A percentile compares a stretch with the other conserved stretches of the same genome.
phyloP scores from a whole-genome alignment of 148 eudicot species.

The Silene uniflora region DNA sequence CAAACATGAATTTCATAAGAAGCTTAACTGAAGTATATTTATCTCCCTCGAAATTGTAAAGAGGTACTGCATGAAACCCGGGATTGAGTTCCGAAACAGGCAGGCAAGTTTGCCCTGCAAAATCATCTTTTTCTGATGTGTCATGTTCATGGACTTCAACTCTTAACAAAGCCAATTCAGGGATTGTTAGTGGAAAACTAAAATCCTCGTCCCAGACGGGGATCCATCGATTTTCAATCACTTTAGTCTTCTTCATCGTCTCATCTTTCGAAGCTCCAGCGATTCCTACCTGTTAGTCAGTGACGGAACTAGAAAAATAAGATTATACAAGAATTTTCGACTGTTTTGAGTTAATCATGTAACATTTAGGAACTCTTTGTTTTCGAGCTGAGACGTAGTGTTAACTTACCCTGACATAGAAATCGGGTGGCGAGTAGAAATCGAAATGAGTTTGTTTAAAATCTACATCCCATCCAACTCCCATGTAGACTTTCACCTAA shows the following conservation, averaged over 20 bases:
- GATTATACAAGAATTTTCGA: no score
- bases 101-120: conserved; percentile 72
- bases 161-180: conserved; percentile 68
- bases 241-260: conserved; percentile 61
- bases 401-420: neutral
- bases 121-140: conserved; percentile 63
- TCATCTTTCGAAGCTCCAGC: conserved; percentile 65
- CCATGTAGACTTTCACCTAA: conserved; percentile 75
- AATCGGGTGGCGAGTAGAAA: conserved; percentile 49
- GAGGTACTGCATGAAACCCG: conserved; percentile 64
- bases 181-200: conserved; percentile 52
- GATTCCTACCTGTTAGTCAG: conserved; percentile 54
- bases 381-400: neutral
- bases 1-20: conserved; percentile 57
- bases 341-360: no score
- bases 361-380: neutral
- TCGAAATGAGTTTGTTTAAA: conserved; percentile 82
- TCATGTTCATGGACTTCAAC: conserved; percentile 74
- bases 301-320: neutral
- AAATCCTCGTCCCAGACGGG: conserved; percentile 78
- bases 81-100: conserved; percentile 60
- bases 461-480: conserved; percentile 83
- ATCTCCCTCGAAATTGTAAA: conserved; percentile 45
- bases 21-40: conserved; percentile 54
- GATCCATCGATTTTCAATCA: conserved; percentile 54